These are phyloP conservation scores for Gillenia trifoliata DNA, from an alignment of 306 rosid species.

Conservation along the genomic window DNA sequence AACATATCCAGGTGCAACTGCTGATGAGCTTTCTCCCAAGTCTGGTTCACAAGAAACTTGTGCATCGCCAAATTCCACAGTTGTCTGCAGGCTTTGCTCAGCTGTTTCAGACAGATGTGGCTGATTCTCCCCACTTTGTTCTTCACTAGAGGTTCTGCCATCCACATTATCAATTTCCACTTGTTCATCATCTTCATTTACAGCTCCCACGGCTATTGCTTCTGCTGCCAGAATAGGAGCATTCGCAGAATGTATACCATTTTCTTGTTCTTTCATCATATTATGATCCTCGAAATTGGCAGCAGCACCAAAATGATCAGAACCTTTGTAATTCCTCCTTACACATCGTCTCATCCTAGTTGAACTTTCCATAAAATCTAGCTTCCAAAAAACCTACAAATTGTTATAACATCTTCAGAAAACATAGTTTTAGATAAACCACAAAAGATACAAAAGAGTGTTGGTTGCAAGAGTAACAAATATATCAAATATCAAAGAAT, in stretches of 20 bases:
- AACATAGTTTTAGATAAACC: not conserved
- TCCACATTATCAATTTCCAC: slow-evolving; percentile 58
- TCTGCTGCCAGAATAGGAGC: slow-evolving; percentile 75
- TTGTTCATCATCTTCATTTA: slow-evolving; percentile 63
- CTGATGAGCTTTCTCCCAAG: slow-evolving; percentile 53
- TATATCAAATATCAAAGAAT: not conserved
- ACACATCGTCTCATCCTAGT: slow-evolving; percentile 82
- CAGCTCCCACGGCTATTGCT: slow-evolving; percentile 63
- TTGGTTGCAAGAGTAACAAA: not conserved
- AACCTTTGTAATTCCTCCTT: slow-evolving; percentile 77
- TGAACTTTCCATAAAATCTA: slow-evolving; percentile 91
- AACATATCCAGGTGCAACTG: slow-evolving; percentile 71
- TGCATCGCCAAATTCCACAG: slow-evolving; percentile 44
- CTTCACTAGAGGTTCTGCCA: slow-evolving; percentile 35
- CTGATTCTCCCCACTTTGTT: slow-evolving; percentile 37
- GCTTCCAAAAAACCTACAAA: slow-evolving; percentile 88
- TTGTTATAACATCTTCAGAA: slow-evolving; percentile 2
- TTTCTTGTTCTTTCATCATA: slow-evolving; percentile 35
- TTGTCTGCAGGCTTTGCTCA: slow-evolving; percentile 32
- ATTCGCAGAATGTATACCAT: slow-evolving; percentile 40
- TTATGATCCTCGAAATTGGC: slow-evolving; percentile 68
- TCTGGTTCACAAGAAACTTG: slow-evolving; percentile 47
- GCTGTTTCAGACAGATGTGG: slow-evolving; percentile 42
- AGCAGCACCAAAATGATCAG: slow-evolving; percentile 89
- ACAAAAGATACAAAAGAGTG: not conserved